Percentiles rank a stretch among this genome's conserved stretches.
phyloP scores from a whole-genome alignment of 225 moss, liverwort and hornwort genomes.

The Rhytidiadelphus loreus region DNA sequence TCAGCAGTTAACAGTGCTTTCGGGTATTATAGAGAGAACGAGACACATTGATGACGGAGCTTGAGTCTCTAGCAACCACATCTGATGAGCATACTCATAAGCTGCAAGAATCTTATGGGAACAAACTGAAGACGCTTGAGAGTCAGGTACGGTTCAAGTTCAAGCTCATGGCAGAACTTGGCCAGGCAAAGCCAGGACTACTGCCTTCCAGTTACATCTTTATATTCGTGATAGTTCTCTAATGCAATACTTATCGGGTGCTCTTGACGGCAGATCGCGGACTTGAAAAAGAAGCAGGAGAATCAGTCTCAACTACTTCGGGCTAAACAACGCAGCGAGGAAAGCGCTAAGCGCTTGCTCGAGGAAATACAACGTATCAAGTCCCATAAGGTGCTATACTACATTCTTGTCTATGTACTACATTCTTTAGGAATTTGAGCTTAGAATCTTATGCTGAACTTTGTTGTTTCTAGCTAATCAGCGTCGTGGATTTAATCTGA shows the following conservation, averaged over 20 bases:
- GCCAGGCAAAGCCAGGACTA: background rate
- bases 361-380: slow-evolving; percentile 96
- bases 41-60: slow-evolving; percentile 49
- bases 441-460: background rate
- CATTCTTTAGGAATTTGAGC: background rate
- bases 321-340: slow-evolving; percentile 85
- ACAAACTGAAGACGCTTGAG: slow-evolving; percentile 50
- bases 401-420: background rate
- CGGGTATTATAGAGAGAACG: slow-evolving; percentile 31
- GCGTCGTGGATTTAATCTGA: background rate
- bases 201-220: background rate
- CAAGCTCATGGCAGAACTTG: background rate
- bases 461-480: background rate
- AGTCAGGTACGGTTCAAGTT: slow-evolving; percentile 28
- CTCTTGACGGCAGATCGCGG: slow-evolving; percentile 49
- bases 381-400: slow-evolving; percentile 66
- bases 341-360: slow-evolving; percentile 74
- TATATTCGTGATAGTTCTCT: background rate
- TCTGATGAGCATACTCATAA: slow-evolving; percentile 57
- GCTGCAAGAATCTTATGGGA: slow-evolving; percentile 46
- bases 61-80: slow-evolving; percentile 50
- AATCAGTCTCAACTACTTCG: slow-evolving; percentile 83
- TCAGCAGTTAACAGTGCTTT: background rate
- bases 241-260: background rate
- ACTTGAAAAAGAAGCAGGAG: slow-evolving; percentile 93